Percentiles rank a stretch among this genome's conserved stretches.
phyloP scores from a whole-genome alignment of 306 rosid species.

The Trifolium dubium region DNA sequence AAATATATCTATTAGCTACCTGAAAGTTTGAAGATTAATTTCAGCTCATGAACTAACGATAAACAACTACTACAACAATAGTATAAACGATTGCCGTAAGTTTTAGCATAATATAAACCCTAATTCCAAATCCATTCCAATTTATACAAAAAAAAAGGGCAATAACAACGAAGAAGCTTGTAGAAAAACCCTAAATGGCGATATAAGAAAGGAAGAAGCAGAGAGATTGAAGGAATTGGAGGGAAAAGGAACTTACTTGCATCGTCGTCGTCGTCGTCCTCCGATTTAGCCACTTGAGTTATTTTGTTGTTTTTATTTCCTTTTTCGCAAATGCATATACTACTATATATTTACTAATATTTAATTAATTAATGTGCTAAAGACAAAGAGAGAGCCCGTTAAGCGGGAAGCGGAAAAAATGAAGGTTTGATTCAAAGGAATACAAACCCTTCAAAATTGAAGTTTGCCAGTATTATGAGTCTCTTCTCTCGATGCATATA shows the following conservation, averaged over 20 bases:
- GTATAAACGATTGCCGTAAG: not conserved
- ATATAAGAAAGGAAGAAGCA: not conserved
- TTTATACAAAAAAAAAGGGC: too few species aligned
- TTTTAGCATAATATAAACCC: slow-evolving; percentile 8
- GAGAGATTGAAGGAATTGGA: not conserved
- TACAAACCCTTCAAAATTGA: too few species aligned
- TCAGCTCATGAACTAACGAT: not conserved
- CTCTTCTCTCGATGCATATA: too few species aligned
- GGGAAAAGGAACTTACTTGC: slow-evolving; percentile 35
- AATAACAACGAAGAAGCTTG: not conserved
- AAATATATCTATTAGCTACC: too few species aligned
- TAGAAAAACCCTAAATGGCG: not conserved
- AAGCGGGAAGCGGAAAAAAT: too few species aligned
- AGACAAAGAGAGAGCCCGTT: too few species aligned
- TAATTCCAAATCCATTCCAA: not conserved
- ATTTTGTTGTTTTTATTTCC: not conserved
- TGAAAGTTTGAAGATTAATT: not conserved
- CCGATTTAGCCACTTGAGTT: not conserved
- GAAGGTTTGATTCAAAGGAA: too few species aligned
- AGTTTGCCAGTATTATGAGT: too few species aligned
- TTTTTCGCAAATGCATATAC: not conserved
- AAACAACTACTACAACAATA: not conserved
- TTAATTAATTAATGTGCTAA: too few species aligned
- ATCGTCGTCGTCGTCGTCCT: not conserved
- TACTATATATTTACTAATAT: not conserved